These are phyloP conservation scores for Podaxis sp. DNA, from an alignment of 768 basidiomycete species.

Conservation along the genomic window DNA sequence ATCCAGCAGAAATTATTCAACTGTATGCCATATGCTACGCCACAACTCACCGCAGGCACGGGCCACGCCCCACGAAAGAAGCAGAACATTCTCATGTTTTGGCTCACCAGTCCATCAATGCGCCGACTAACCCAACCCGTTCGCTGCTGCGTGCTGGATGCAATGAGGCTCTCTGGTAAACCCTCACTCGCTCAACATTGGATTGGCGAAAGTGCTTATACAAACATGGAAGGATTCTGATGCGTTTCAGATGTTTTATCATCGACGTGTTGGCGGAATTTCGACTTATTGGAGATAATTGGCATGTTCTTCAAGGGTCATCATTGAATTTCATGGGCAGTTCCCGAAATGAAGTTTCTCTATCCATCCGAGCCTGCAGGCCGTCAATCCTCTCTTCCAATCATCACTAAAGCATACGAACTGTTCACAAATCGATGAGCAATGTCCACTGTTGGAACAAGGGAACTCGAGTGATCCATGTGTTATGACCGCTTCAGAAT, in stretches of 20 bases:
- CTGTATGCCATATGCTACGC: conserved; percentile 1
- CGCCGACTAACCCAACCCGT: background rate
- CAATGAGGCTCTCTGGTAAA: conserved; percentile 13
- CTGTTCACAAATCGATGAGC: conserved; percentile 5
- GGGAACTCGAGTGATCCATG: conserved; percentile 5
- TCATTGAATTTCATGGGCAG: conserved; percentile 6
- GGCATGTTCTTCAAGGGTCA: background rate
- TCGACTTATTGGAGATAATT: conserved; percentile 6
- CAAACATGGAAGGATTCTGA: background rate
- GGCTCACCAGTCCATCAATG: conserved; percentile 1
- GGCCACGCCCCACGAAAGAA: conserved; percentile 1
- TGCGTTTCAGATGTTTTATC: conserved; percentile 11
- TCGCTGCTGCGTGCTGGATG: conserved; percentile 8
- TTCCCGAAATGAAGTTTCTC: conserved; percentile 8
- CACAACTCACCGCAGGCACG: background rate
- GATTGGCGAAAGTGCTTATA: background rate
- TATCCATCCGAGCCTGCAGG: background rate
- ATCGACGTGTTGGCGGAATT: background rate
- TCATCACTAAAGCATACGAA: conserved; percentile 9
- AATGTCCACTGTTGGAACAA: conserved; percentile 3
- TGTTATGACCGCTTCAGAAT: background rate
- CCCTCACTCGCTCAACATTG: background rate
- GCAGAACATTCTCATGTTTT: conserved; percentile 11
- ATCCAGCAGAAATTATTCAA: background rate
- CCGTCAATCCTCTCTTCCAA: background rate